A percentile compares a stretch with the other conserved stretches of the same genome.
Conservation (phyloP, 805 yeast species). For the Scheffersomyces lignosus region DNA sequence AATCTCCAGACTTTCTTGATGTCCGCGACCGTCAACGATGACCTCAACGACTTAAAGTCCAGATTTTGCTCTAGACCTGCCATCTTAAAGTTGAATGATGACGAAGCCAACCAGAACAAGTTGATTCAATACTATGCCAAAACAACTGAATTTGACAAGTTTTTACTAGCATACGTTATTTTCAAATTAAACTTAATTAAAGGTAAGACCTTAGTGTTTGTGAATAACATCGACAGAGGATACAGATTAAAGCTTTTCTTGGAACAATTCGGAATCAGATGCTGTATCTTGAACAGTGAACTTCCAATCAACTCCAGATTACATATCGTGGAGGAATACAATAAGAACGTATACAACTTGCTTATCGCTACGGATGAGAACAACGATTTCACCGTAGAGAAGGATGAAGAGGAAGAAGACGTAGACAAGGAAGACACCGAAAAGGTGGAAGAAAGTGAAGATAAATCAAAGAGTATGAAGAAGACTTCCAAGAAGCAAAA, state of each 20-base stretch:
- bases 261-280: slow-evolving; percentile 90
- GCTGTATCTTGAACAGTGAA: slow-evolving; percentile 89
- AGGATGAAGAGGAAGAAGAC: slow-evolving; percentile 36
- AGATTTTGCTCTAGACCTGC: slow-evolving; percentile 85
- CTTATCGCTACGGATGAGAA: slow-evolving; percentile 95
- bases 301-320: slow-evolving; percentile 89
- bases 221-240: slow-evolving; percentile 92
- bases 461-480: slow-evolving; percentile 10
- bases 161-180: slow-evolving; percentile 84
- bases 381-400: slow-evolving; percentile 52
- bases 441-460: slow-evolving; percentile 19
- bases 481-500: slow-evolving; percentile 25
- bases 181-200: slow-evolving; percentile 83
- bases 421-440: slow-evolving; percentile 17
- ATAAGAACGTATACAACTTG: slow-evolving; percentile 81
- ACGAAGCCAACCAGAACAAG: slow-evolving; percentile 56
- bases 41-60: slow-evolving; percentile 70
- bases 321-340: slow-evolving; percentile 94
- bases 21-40: slow-evolving; percentile 95
- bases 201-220: slow-evolving; percentile 90
- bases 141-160: slow-evolving; percentile 88
- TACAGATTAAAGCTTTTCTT: slow-evolving; percentile 86
- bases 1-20: slow-evolving; percentile 85
- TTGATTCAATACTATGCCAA: slow-evolving; percentile 84
- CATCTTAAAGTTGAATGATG: slow-evolving; percentile 74